Evolutionary conservation across 140 eudicot species (phyloP).

Genomic region (Ambrosia hybrid): DNA sequence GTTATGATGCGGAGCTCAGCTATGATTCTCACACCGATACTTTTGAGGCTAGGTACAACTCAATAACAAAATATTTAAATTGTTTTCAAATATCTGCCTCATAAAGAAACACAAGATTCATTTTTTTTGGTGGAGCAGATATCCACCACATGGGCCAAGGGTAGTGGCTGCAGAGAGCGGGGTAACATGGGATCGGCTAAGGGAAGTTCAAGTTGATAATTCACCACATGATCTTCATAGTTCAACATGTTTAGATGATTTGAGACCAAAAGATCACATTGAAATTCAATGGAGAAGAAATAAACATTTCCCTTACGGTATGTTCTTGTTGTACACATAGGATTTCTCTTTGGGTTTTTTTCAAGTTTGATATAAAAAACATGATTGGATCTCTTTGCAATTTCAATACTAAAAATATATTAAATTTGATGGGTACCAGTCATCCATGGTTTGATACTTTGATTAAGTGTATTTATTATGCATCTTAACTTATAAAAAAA

Average conservation of each 20-base stretch:
- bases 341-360: conserved; percentile 1
- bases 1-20: conserved; percentile 87
- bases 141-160: conserved; percentile 87
- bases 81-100: background rate
- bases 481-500: too few relatives aligned
- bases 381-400: background rate
- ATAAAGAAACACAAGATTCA: background rate
- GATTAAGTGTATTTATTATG: too few relatives aligned
- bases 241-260: conserved; percentile 60
- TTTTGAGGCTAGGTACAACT: conserved; percentile 70
- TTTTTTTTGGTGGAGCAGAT: conserved; percentile 41
- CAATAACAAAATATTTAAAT: background rate
- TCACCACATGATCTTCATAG: conserved; percentile 64
- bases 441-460: background rate
- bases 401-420: background rate
- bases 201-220: conserved; percentile 62
- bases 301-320: conserved; percentile 84
- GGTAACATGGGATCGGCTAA: conserved; percentile 78
- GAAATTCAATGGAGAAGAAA: conserved; percentile 98
- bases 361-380: background rate
- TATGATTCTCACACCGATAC: conserved; percentile 72
- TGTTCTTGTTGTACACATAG: conserved; percentile 17
- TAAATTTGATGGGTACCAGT: background rate
- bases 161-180: conserved; percentile 58
- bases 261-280: conserved; percentile 75